Evolutionary conservation across 164 flowering plant species (phyloP), one percentile per base, ranked within the genome.

Genomic region (Sedum album): DNA sequence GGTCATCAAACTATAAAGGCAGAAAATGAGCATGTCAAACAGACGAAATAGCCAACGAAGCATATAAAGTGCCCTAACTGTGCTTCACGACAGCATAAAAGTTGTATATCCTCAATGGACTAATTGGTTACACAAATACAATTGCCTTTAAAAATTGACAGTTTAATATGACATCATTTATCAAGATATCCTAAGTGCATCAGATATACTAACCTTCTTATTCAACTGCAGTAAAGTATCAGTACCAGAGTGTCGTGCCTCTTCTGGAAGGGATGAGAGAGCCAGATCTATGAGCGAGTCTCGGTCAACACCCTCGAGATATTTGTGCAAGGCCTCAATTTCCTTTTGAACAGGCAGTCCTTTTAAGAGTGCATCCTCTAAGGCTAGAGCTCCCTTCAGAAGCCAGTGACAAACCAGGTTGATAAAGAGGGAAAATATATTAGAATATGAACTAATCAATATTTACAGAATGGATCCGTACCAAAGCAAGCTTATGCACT

Each of bases 401-500:
- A 57, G 25, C 57, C 53, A 65, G n/a, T 41, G 44, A 61, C 57
- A 44, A 65, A 35, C 30, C 26, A 26, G 28, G 61, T 62, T 26
- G 0, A 63, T 31, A 42, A 1, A 53, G 42, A 9, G n/a, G 25
- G 64, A 7, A 10, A 41, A 61, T 6, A 21, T 18, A 74, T 82
- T 89, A 91, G 20, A 3, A 57, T 57, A 18, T 15, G 17, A 57
- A 57, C 91, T 85, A 71, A 49, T 91, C 89, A 76, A 88, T 28
- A 30, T 41, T 35, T 10, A 65, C 9, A 4, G 67, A 36, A 23
- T 18, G 4, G 57, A 60, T 13, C 23, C 13, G 75, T 85, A 95
- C 99, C 96, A 90, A 71, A 55, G 96, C 93, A 78, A 92, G 93
- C 82, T 87, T 92, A 77, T 95, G 91, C 72, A 82, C 84, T 76